phyloP scores from a whole-genome alignment of 257 asterid genomes.

The Scutellaria minor region DNA sequence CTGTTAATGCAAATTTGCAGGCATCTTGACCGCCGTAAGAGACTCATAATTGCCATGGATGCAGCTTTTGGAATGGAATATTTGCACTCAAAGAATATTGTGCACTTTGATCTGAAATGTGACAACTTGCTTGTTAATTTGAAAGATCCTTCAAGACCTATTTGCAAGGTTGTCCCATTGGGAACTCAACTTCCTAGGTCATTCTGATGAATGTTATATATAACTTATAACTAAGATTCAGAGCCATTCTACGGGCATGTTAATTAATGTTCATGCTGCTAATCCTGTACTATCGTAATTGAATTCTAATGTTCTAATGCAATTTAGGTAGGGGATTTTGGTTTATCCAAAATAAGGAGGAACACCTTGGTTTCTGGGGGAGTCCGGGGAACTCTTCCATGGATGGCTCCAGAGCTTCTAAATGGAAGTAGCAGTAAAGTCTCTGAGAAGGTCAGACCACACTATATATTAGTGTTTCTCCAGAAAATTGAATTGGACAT shows the following conservation, averaged over 20 bases:
- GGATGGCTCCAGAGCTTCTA: slow-evolving; percentile 98
- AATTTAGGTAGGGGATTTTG: slow-evolving; percentile 90
- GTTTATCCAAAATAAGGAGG: slow-evolving; percentile 81
- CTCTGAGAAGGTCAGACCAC: slow-evolving; percentile 79
- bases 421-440: slow-evolving; percentile 83
- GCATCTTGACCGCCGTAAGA: slow-evolving; percentile 83
- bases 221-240: too few relatives aligned
- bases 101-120: slow-evolving; percentile 94
- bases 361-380: slow-evolving; percentile 97
- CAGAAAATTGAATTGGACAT: slow-evolving; percentile 22
- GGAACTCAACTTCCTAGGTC: slow-evolving; percentile 4
- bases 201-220: too few relatives aligned
- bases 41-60: slow-evolving; percentile 91
- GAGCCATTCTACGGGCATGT: neutral
- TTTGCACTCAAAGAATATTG: slow-evolving; percentile 91
- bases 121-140: slow-evolving; percentile 87
- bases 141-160: slow-evolving; percentile 91
- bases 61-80: slow-evolving; percentile 99
- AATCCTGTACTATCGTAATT: slow-evolving; percentile 13
- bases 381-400: slow-evolving; percentile 92
- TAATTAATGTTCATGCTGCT: neutral
- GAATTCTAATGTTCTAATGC: slow-evolving; percentile 30
- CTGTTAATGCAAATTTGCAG: slow-evolving; percentile 43
- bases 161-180: slow-evolving; percentile 70
- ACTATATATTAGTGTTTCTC: slow-evolving; percentile 6